Percentiles rank a stretch among this genome's conserved stretches.
Conservation (phyloP, 352 stramenopile species). For the Globisporangium middletonii region DNA sequence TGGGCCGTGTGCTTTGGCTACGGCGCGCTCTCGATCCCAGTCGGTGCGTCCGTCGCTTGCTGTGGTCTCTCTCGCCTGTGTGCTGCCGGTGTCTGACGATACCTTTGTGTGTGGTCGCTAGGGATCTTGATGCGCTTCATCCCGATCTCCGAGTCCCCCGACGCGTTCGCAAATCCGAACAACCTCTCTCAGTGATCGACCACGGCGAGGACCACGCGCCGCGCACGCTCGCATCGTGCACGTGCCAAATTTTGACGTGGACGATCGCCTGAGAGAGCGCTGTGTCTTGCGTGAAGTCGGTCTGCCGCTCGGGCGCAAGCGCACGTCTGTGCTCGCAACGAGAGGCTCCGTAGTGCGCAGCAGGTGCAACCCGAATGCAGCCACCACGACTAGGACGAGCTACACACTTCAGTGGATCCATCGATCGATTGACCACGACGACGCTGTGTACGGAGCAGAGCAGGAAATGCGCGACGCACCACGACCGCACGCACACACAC, state of each 20-base stretch:
- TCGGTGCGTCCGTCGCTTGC: constrained; percentile 33
- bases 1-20: constrained; percentile 64
- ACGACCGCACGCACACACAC: not conserved
- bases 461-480: not conserved
- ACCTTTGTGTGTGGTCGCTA: constrained; percentile 11
- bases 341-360: too few relatives aligned
- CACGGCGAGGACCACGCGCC: not conserved
- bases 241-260: constrained; percentile 13
- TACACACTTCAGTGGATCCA: not conserved
- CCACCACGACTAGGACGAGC: not conserved
- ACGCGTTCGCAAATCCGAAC: constrained; percentile 75
- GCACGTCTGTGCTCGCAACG: too few relatives aligned
- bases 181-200: constrained; percentile 37
- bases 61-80: not conserved
- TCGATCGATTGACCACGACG: not conserved
- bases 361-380: too few relatives aligned
- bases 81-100: not conserved
- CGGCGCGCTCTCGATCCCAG: constrained; percentile 52
- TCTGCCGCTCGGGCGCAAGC: too few relatives aligned
- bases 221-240: not conserved
- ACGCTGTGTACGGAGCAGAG: too few relatives aligned
- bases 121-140: constrained; percentile 73
- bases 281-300: not conserved
- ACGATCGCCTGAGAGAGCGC: not conserved
- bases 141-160: constrained; percentile 50